These are phyloP conservation scores for Botryobasidium botryosum DNA, from an alignment of 768 basidiomycete species.

Conservation along the genomic window DNA sequence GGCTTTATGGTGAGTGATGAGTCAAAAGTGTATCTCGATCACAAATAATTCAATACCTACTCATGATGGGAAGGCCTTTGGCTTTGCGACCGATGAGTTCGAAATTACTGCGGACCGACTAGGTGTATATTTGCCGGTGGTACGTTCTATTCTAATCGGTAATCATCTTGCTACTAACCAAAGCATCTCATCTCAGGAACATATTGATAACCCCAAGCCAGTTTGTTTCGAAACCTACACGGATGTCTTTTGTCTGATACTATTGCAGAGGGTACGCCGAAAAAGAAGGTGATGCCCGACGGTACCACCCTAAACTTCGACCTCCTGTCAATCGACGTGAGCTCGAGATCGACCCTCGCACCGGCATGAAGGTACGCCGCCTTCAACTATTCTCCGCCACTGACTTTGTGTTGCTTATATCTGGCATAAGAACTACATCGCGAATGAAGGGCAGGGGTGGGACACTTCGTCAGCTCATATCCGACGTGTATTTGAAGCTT, in stretches of 20 bases:
- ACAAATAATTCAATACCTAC: too few relatives aligned
- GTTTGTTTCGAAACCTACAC: too few relatives aligned
- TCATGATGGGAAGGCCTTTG: too few relatives aligned
- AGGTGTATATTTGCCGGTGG: constrained; percentile 64
- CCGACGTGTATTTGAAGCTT: constrained; percentile 52
- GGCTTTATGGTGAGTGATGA: constrained; percentile 85
- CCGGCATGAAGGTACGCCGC: constrained; percentile 65
- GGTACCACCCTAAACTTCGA: constrained; percentile 59
- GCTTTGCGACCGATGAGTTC: constrained; percentile 69
- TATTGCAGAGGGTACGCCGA: constrained; percentile 71
- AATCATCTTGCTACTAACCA: too few relatives aligned
- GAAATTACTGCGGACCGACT: constrained; percentile 76
- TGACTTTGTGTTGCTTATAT: too few relatives aligned
- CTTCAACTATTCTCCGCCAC: too few relatives aligned
- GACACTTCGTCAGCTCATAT: constrained; percentile 73
- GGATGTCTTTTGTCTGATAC: too few relatives aligned
- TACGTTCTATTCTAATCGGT: constrained; percentile 7
- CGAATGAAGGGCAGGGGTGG: constrained; percentile 65
- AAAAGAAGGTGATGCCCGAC: constrained; percentile 66
- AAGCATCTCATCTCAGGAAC: too few relatives aligned
- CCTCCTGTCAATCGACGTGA: constrained; percentile 73
- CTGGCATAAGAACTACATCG: constrained; percentile 53
- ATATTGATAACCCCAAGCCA: too few relatives aligned
- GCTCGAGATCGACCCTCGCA: constrained; percentile 64
- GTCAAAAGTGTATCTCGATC: too few relatives aligned